Evolutionary conservation across 2,329 filamentous ascomycete species (phyloP), one percentile per base, ranked within the genome.

Genomic region (Corynespora cassiicola): DNA sequence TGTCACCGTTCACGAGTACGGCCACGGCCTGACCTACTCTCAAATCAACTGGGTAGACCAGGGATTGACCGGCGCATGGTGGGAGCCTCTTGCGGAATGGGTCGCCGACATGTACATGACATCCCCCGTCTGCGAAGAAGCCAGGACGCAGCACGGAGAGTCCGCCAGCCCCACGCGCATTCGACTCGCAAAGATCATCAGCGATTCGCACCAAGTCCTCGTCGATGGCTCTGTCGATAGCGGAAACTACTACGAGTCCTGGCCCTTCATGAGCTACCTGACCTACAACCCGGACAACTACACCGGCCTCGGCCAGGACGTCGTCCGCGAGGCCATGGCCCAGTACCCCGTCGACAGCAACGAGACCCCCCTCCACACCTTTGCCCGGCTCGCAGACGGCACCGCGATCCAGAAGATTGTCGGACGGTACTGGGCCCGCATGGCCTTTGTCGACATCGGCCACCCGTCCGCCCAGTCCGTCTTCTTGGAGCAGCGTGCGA

Each of bases 221-320:
- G 74, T 78, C 3, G 76, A 79, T 29, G 75, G 71, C 3, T 63
- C 69, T 0, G 43, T 49, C 0, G 54, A 58, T 20, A 58, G 63
- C 2, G 75, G 70, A 9, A 79, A 79, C 57, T 74, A 78, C 52
- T 79, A 79, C 58, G 65, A 78, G 43, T 72, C 75, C 1, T 79
- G 74, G 74, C 76, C 76, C 0, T 76, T 79, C 45, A 53, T 79
- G 20, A 58, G 69, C 1, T 79, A 76, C 53, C 56, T 79, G 34
- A 71, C 72, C 24, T 69, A 73, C 47, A 78, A 78, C 54, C 75
- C 68, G 0, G 75, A 78, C 49, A 55, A 66, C 16, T 72, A 69
- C 36, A 45, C 42, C 8, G 50, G 50, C 2, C 45, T 61, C 8
- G 59, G 59, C 6, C 39, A 43, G 16, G 32, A 34, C 2, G 41